Conservation (phyloP, 169 alveolate species). For the Eimeria falciformis region DNA sequence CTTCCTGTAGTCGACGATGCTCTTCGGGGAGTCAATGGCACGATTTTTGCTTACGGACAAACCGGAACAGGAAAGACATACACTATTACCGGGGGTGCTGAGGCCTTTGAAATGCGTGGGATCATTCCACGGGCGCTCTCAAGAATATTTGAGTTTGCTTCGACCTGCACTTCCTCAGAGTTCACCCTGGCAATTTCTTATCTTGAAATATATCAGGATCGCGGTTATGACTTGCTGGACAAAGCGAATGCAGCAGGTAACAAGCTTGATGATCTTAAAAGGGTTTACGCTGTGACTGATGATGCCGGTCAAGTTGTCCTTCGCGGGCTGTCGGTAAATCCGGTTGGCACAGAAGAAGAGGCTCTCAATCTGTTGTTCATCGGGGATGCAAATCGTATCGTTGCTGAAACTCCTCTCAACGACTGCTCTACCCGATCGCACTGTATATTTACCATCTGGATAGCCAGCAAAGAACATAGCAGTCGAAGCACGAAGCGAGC, state of each 20-base stretch:
- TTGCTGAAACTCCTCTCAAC: conserved; percentile 96
- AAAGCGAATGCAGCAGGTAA: conserved; percentile 69
- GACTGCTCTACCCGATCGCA: conserved; percentile 97
- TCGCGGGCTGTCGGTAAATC: conserved; percentile 92
- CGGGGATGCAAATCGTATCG: conserved; percentile 96
- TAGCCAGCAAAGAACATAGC: conserved; percentile 86
- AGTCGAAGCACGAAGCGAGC: conserved; percentile 86
- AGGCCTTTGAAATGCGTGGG: conserved; percentile 90
- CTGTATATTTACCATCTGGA: conserved; percentile 94
- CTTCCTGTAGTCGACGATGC: conserved; percentile 71
- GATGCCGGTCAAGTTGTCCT: conserved; percentile 91
- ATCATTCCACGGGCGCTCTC: conserved; percentile 93
- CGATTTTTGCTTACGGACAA: conserved; percentile 93
- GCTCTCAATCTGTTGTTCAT: conserved; percentile 92
- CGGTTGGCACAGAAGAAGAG: conserved; percentile 94
- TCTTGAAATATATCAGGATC: conserved; percentile 93
- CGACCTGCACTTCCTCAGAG: conserved; percentile 84
- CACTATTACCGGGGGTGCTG: conserved; percentile 93
- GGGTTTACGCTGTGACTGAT: conserved; percentile 82
- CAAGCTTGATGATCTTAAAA: background rate
- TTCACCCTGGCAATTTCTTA: conserved; percentile 89
- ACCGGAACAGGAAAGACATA: conserved; percentile 93
- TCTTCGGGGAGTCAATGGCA: conserved; percentile 89
- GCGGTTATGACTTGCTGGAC: conserved; percentile 92
- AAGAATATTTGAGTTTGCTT: conserved; percentile 88